Evolutionary conservation across 176 grass and related monocot species (phyloP).

Genomic region (Phoenix roebelenii): DNA sequence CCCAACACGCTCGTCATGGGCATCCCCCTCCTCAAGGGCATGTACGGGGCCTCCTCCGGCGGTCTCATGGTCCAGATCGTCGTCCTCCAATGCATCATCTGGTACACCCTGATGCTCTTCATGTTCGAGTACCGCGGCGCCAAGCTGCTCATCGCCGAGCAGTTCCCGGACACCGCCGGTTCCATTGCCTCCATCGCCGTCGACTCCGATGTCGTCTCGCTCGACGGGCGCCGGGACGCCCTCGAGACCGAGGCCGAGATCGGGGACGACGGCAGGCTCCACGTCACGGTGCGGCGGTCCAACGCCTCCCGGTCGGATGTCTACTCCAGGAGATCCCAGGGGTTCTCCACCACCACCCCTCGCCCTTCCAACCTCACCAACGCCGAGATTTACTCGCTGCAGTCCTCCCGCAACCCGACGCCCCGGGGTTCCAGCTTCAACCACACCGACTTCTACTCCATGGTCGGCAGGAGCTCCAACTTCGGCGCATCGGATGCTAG

Average conservation of each 20-base stretch:
- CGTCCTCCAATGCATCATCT: constrained; percentile 98
- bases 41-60: constrained; percentile 82
- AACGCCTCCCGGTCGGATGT: constrained; percentile 86
- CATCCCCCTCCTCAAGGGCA: constrained; percentile 91
- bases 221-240: constrained; percentile 56
- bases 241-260: constrained; percentile 94
- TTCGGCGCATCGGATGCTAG: constrained; percentile 54
- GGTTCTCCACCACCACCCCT: constrained; percentile 74
- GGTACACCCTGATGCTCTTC: constrained; percentile 99
- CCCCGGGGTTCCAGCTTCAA: constrained; percentile 96
- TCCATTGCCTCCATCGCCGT: constrained; percentile 83
- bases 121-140: constrained; percentile 97
- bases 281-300: constrained; percentile 85
- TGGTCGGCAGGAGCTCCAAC: constrained; percentile 91
- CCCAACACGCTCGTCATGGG: constrained; percentile 99
- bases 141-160: constrained; percentile 79
- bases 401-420: constrained; percentile 90
- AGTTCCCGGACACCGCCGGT: constrained; percentile 89
- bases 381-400: constrained; percentile 99
- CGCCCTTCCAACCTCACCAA: constrained; percentile 94
- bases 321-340: constrained; percentile 79
- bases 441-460: constrained; percentile 99
- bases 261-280: constrained; percentile 86
- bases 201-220: constrained; percentile 79
- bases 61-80: constrained; percentile 98